Evolutionary conservation across 139 green algal species (phyloP), one percentile per base, ranked within the genome.

Genomic region (Chlorella sp.): DNA sequence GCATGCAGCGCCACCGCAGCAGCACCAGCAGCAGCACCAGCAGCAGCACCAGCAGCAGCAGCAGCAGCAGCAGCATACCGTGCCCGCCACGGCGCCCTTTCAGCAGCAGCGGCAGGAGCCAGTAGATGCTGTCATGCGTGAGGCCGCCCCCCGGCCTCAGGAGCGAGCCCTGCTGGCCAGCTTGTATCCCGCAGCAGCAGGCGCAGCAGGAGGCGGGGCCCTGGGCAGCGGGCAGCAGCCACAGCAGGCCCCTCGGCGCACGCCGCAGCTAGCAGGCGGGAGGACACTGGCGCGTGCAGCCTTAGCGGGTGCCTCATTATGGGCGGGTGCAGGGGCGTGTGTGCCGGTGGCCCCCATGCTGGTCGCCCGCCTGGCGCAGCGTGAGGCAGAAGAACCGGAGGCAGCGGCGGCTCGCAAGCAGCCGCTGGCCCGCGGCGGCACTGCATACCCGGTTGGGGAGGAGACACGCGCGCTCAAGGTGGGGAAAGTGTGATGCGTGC

Each of bases 341-440:
- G 5, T 6, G 20, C 19, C 34, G 7, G 82, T 82, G 51, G 73
- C 72, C 11, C 58, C 72, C 44, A 58, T 26, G 44, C 46, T 87
- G 34, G 82, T 20, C 17, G 74, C 82, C 26, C 60, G 82, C n/a
- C 51, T 87, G 64, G 82, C 72, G 3, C 28, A 74, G 75, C 72
- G 82, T 16, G 48, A 62, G 60, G 75, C 64, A 30, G 67, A n/a
- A 26, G 48, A 69, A 19, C 48, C 82, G 11, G 62, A 82, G 24
- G 70, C 8, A 20, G 51, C 44, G 5, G 82, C 62, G 30, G 82
- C 44, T 16, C 14, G 28, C 64, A 41, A 30, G 36, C 69, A 87
- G 76, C 83, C 62, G 24, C 83, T 87, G 44, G 72, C 62, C 0
- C 75, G 83, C 2, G 83, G 83, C 54, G 83, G 83, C 28, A 80